Evolutionary conservation across 1,284 basidiomycete genomes (phyloP).

Genomic region (Sporisorium reilianum): DNA sequence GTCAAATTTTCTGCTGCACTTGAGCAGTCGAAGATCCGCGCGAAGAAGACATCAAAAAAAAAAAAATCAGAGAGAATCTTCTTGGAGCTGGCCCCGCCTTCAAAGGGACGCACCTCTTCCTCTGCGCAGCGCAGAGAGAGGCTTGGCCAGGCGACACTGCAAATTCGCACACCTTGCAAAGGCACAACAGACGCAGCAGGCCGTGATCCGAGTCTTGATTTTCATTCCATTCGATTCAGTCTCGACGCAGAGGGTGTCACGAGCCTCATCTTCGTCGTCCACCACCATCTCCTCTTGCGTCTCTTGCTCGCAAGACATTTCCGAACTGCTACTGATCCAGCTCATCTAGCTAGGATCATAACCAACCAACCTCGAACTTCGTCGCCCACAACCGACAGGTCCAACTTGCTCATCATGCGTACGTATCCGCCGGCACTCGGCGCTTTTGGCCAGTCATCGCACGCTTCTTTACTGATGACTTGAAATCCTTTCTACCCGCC

Average conservation of each 20-base stretch:
- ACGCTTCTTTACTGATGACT: neutral
- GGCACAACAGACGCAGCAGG: constrained; percentile 8
- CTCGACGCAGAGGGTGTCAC: constrained; percentile 15
- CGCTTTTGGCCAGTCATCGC: neutral
- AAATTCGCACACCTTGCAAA: neutral
- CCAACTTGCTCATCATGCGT: constrained; percentile 41
- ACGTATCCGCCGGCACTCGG: constrained; percentile 3
- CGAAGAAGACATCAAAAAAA: constrained; percentile 2
- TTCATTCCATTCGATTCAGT: constrained; percentile 16
- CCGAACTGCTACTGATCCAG: neutral
- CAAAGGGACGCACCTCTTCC: too few relatives aligned
- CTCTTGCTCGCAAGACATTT: constrained; percentile 12
- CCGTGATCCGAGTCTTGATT: constrained; percentile 32
- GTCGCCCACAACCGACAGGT: constrained; percentile 12
- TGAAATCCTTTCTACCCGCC: neutral
- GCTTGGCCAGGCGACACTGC: too few relatives aligned
- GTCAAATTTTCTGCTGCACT: constrained; percentile 1
- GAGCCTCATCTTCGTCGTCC: constrained; percentile 21
- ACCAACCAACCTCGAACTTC: constrained; percentile 3
- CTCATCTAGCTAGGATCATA: constrained; percentile 18
- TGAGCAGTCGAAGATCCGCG: neutral
- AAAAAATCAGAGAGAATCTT: neutral
- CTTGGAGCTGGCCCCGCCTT: too few relatives aligned
- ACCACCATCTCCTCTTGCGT: constrained; percentile 24
- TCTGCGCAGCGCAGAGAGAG: neutral